Evolutionary conservation across 116 monocot species (phyloP), one percentile per base, ranked within the genome.

Genomic region (Trichopus zeylanicus): DNA sequence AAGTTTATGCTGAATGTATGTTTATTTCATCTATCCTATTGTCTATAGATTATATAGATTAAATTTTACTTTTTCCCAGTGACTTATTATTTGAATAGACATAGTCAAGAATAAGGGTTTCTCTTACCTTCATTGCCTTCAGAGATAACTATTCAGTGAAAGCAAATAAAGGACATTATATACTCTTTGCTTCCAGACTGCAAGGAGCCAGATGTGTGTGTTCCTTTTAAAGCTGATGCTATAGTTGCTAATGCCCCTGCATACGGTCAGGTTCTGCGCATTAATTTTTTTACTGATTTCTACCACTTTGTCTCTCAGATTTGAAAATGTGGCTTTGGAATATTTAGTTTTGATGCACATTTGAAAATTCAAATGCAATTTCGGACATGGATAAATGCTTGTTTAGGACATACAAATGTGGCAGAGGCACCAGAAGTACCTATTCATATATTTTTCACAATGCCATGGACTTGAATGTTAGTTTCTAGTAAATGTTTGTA

Each of bases 91-190:
- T 56, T 55, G 32, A 26, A 20, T 68, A 89, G 89, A 84, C 60
- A 95, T 95, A 90, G 95, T 95, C 21, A 95, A 95, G 70, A 95
- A 95, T 71, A 95, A 95, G 73, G 95, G 95, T 9, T 95, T 95
- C n/a, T n/a, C 57, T 68, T 95, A 42, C 95, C 95, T 67, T 95
- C 95, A 46, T 11, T 72, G 68, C 83, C 95, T 53, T 95, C 95
- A 48, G 95, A 95, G 60, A 95, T 97, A 67, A 68, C 87, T 22
- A 61, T 76, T 56, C 97, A 97, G 72, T 69, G 97, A 27, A 97
- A 90, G 46, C 84, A 97, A 66, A 74, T 97, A 6, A 97, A 89
- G 57, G 87, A 81, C 33, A 97, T 97, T 61, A 90, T 97, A 64
- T 97, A 76, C 76, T 97, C 97, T 29, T 79, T 97, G 69, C 75